Evolutionary conservation across 192 early-diverging fungal species (phyloP).

Genomic region (Cladochytrium replicatum): DNA sequence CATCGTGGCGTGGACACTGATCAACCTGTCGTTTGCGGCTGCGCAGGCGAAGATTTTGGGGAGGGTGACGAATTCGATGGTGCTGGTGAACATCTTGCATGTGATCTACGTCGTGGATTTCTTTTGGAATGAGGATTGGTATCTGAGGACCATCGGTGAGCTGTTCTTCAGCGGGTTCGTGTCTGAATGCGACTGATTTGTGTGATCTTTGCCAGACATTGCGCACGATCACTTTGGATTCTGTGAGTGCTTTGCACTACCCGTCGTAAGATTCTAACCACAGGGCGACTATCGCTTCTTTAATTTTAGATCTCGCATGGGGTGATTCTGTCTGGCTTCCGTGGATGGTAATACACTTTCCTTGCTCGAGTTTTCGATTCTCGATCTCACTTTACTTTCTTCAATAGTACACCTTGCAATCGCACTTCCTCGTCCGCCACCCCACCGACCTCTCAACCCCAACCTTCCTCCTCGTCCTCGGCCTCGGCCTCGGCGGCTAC

Average conservation of each 20-base stretch:
- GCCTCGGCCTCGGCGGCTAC: conserved; percentile 58
- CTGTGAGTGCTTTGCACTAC: conserved; percentile 23
- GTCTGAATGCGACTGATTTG: neutral
- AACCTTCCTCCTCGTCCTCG: conserved; percentile 38
- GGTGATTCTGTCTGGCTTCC: conserved; percentile 73
- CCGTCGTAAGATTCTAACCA: neutral
- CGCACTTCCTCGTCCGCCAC: conserved; percentile 65
- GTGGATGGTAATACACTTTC: conserved; percentile 41
- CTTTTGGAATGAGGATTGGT: conserved; percentile 80
- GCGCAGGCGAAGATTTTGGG: conserved; percentile 67
- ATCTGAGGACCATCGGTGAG: conserved; percentile 62
- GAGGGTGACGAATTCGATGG: conserved; percentile 72
- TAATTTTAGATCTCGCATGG: conserved; percentile 55
- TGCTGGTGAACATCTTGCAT: conserved; percentile 64
- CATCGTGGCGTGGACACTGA: conserved; percentile 78
- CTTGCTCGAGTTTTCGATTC: neutral
- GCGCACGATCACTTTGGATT: conserved; percentile 81
- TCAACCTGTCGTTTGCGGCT: conserved; percentile 64
- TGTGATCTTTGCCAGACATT: conserved; percentile 42
- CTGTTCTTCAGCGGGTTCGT: neutral
- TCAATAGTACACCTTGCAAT: conserved; percentile 63
- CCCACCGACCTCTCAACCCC: conserved; percentile 52
- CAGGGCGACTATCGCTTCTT: neutral
- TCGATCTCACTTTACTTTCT: neutral
- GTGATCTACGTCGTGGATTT: conserved; percentile 68